These are phyloP conservation scores for Avena atlantica DNA, from an alignment of 176 grass and related monocot species.

Conservation along the genomic window DNA sequence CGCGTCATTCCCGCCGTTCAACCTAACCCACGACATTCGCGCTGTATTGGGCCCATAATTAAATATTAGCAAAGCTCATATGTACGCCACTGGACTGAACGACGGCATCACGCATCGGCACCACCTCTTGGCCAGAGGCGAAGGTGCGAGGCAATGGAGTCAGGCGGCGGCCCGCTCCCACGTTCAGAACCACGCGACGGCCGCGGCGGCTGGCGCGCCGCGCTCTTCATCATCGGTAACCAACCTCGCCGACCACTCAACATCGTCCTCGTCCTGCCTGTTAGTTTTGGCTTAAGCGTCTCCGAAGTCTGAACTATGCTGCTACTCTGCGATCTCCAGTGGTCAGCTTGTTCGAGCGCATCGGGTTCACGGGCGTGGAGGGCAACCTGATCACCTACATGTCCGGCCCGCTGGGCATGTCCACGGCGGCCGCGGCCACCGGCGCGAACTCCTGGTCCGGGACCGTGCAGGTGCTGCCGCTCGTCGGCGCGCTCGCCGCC, in stretches of 20 bases:
- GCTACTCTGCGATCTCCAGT: neutral
- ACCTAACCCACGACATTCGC: no score
- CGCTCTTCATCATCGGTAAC: conserved; percentile 15
- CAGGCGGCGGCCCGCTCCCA: neutral
- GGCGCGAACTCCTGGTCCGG: conserved; percentile 54
- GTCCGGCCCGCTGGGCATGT: conserved; percentile 60
- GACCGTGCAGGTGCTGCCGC: conserved; percentile 55
- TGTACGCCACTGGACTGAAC: no score
- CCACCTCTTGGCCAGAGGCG: neutral
- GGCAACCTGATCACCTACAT: conserved; percentile 73
- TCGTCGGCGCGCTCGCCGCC: conserved; percentile 62
- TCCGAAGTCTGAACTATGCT: neutral
- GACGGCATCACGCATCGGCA: neutral
- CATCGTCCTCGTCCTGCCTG: neutral
- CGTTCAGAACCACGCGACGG: neutral
- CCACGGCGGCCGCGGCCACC: conserved; percentile 52
- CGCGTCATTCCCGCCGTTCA: no score
- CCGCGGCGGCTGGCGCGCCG: conserved; percentile 28
- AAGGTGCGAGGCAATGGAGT: neutral
- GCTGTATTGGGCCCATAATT: no score
- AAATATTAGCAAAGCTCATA: no score
- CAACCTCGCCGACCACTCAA: neutral
- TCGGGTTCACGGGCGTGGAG: conserved; percentile 57
- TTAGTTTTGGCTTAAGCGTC: neutral
- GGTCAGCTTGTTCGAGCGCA: conserved; percentile 59